Evolutionary conservation across 2,329 filamentous ascomycete species (phyloP), one percentile per base, ranked within the genome.

Genomic region (Colletotrichum plurivorum): DNA sequence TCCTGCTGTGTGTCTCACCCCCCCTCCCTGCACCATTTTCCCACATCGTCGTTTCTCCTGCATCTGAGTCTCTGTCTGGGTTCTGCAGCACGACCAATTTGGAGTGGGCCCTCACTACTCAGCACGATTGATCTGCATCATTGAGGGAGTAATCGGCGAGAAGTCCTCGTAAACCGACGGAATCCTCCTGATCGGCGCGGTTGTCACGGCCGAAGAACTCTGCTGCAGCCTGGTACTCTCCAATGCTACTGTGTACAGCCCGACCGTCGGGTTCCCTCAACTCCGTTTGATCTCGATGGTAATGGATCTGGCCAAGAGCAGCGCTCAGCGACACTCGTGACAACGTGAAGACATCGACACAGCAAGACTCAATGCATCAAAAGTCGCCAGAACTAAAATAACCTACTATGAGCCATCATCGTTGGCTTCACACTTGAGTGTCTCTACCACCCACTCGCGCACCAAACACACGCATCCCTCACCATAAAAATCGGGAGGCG

Each of bases 81-180:
- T 51, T 49, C 65, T 60, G 61, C 61, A 60, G 43, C 49, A 31
- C 55, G 43, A 60, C 55, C 31, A 60, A 51, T 59, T 66, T 20
- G 43, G 61, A 65, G 66, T 65, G 66, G 66, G 49, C 43, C 66
- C 41, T 43, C 41, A 15, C 13, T 49, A 39, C 13, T 43, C 51
- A 43, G 55, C 49, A 56, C 54, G 31, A 59, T 59, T 56, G 55
- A 69, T 69, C 66, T 60, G 61, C 66, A 45, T 52, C 25, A 6
- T 66, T 43, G 31, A 22, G 49, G 46, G 45, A 58, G 51, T 27
- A 45, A 43, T 56, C 66, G 61, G 54, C 58, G 55, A 66, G 12
- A 52, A 60, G 62, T 60, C 25, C 61, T 69, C 66, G 66, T 69
- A 65, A 66, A 60, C 66, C 66, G 66, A 65, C 54, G 62, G 66